A percentile compares a stretch with the other conserved stretches of the same genome.
Evolutionary conservation across 208 protist genomes (phyloP).

Genomic region (Wallacemonas sp.): DNA sequence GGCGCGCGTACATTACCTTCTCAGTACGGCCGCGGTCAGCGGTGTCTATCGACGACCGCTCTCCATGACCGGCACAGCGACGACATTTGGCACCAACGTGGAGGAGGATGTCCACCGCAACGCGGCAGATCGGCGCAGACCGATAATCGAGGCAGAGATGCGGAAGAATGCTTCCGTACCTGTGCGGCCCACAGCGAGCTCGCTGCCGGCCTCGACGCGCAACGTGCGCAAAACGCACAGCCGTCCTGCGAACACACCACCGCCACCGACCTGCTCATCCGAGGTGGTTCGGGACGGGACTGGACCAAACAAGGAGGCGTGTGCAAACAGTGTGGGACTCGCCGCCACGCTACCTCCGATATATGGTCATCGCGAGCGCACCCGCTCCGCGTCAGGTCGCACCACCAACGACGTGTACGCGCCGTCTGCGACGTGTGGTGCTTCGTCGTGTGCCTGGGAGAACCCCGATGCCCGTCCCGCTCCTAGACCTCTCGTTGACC

Average conservation of each 20-base stretch:
- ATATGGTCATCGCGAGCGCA: no score
- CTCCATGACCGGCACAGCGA: constrained; percentile 1
- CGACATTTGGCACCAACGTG: constrained; percentile 38
- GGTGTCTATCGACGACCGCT: constrained; percentile 42
- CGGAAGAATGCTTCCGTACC: constrained; percentile 10
- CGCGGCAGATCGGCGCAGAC: constrained; percentile 21
- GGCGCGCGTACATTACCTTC: constrained; percentile 44
- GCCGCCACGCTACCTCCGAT: constrained; percentile 8
- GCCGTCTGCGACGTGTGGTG: neutral
- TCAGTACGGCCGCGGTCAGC: constrained; percentile 49
- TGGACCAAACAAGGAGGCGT: neutral
- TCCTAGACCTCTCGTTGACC: constrained; percentile 1
- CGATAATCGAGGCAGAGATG: constrained; percentile 15
- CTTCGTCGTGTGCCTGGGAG: constrained; percentile 9
- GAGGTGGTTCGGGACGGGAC: neutral
- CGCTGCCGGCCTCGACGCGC: neutral
- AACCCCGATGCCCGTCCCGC: constrained; percentile 1
- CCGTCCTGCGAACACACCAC: neutral
- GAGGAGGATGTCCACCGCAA: constrained; percentile 51
- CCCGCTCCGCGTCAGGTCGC: no score
- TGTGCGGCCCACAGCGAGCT: neutral
- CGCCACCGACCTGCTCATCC: no score
- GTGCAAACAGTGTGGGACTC: neutral
- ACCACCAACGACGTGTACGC: no score
- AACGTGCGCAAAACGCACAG: neutral